Evolutionary conservation across 768 basidiomycete genomes (phyloP), one percentile per base, ranked within the genome.

Genomic region (Lyophyllum decastes): DNA sequence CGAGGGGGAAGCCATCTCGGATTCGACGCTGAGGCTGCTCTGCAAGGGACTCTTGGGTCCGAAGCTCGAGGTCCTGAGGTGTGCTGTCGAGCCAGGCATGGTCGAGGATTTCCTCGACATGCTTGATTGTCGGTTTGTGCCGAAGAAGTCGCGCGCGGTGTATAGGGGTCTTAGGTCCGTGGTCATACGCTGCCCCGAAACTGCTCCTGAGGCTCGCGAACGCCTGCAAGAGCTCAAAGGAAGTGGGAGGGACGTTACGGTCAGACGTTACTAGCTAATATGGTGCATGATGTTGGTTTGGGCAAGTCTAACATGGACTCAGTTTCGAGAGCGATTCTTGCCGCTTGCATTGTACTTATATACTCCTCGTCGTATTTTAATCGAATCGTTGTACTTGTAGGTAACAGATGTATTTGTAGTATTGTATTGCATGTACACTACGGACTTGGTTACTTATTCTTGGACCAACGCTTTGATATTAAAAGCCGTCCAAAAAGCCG

Each of bases 401-500:
- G 12, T 16, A 38, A 9, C 14, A 16, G 6, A 16, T 21, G 19
- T 22, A 22, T 7, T 16, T 22, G 19, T 27, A 33, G 9, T 16
- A n/a, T 35, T 33, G 16, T 34, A n/a, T 12, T 21, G 7, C 22
- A 9, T 21, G 33, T 21, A 49, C 17, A 33, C 5, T 14, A 3
- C n/a, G 33, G 27, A 40, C 30, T 16, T 4, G n/a, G n/a, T n/a
- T n/a, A n/a, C n/a, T n/a, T n/a, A n/a, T n/a, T n/a, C n/a, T n/a
- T n/a, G n/a, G n/a, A n/a, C n/a, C n/a, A n/a, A n/a, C n/a, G n/a
- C n/a, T n/a, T n/a, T n/a, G n/a, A n/a, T 12, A 4, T 57, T 56
- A 54, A 19, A 63, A 43, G 26, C 54, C 33, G n/a, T 60, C 64
- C 63, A 76, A 59, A 52, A 76, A 76, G n/a, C 45, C 43, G 14